These are phyloP conservation scores for Antrodiella citrinella DNA, from an alignment of 768 basidiomycete species.

Conservation along the genomic window DNA sequence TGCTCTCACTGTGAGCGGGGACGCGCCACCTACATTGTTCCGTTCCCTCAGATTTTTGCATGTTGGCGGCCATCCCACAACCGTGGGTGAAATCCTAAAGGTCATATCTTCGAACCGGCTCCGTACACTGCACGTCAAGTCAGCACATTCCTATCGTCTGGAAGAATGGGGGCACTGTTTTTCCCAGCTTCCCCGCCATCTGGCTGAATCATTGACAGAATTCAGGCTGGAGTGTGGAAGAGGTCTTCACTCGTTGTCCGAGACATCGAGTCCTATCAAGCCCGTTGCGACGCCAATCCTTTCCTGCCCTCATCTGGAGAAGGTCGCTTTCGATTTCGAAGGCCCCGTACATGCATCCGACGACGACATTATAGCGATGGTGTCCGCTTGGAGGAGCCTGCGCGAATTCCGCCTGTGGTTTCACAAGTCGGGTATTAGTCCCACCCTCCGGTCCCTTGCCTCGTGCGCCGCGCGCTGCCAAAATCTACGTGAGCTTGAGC, in stretches of 20 bases:
- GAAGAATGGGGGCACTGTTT: not conserved
- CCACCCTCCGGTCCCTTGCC: not conserved
- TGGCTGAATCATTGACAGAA: not conserved
- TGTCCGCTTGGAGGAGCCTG: conserved; percentile 1
- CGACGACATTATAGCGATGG: conserved; percentile 1
- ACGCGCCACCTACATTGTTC: not conserved
- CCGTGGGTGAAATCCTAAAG: not conserved
- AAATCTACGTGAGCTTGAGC: not conserved
- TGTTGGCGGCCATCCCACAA: not conserved
- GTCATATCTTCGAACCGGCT: not conserved
- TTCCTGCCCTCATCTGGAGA: not conserved
- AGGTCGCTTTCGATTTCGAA: conserved; percentile 1
- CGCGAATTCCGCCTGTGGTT: conserved; percentile 2
- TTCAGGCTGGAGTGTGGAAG: not conserved
- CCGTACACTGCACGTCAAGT: not conserved
- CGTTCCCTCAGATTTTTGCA: not conserved
- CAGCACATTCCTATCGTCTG: not conserved
- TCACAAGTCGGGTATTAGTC: not conserved
- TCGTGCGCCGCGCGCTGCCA: not conserved
- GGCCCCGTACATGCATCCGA: not conserved
- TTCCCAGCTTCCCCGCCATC: not conserved
- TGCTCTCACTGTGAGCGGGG: not conserved
- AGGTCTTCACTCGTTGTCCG: not conserved
- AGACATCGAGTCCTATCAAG: not conserved
- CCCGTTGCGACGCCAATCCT: not conserved